phyloP scores from a whole-genome alignment of 2,329 filamentous ascomycete species.

The Scedosporium dehoogii region DNA sequence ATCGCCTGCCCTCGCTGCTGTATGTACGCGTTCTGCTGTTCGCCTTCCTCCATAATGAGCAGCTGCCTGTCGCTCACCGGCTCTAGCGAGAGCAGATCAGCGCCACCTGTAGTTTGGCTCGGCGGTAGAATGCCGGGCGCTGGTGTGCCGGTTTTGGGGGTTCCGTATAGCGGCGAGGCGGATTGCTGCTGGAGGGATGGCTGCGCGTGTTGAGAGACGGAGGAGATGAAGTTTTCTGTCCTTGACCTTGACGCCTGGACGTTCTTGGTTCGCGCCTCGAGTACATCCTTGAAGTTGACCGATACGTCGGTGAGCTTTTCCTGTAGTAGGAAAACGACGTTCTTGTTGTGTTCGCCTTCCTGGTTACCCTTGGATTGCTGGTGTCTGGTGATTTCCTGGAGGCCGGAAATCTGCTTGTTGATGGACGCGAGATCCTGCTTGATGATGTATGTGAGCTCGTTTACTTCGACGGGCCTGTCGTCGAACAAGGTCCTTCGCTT shows the following conservation, averaged over 20 bases:
- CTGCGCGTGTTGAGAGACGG: conserved; percentile 69
- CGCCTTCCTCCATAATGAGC: conserved; percentile 84
- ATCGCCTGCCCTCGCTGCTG: conserved; percentile 92
- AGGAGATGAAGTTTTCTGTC: conserved; percentile 94
- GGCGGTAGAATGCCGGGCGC: conserved; percentile 73
- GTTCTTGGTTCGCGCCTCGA: conserved; percentile 94
- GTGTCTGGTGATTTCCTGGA: conserved; percentile 69
- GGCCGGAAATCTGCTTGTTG: conserved; percentile 76
- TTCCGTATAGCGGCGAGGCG: conserved; percentile 78
- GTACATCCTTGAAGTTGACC: conserved; percentile 92
- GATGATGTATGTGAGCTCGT: conserved; percentile 93
- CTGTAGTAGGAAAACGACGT: conserved; percentile 85
- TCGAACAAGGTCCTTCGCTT: conserved; percentile 95
- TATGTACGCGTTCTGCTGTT: conserved; percentile 78
- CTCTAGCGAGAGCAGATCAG: conserved; percentile 74
- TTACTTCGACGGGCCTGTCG: conserved; percentile 92
- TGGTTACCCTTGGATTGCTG: conserved; percentile 67
- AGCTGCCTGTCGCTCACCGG: conserved; percentile 77
- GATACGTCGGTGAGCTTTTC: conserved; percentile 87
- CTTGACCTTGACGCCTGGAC: conserved; percentile 87
- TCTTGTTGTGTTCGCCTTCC: conserved; percentile 95
- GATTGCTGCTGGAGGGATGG: conserved; percentile 55
- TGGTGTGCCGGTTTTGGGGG: conserved; percentile 57
- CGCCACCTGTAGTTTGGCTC: conserved; percentile 57
- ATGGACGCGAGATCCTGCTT: conserved; percentile 83